Conservation (phyloP, 2,329 filamentous ascomycete genomes). For the Aphanocladium album region DNA sequence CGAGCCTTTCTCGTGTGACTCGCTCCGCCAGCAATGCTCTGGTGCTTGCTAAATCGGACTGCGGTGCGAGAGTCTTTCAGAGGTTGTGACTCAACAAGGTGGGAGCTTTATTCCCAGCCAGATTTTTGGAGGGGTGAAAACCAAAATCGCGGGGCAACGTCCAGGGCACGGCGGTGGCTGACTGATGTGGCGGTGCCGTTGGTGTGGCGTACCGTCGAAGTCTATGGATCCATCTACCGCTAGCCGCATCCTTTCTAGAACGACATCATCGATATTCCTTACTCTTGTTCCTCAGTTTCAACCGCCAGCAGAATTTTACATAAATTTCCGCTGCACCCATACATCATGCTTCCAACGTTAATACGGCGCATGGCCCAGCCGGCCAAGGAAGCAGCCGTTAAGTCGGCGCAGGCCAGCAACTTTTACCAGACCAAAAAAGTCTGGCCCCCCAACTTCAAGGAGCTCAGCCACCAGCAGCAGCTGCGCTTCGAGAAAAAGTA, state of each 20-base stretch:
- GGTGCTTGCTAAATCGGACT: background rate
- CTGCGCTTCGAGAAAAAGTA: constrained; percentile 75
- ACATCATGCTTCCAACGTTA: constrained; percentile 31
- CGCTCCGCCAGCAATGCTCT: constrained; percentile 5
- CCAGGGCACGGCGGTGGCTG: constrained; percentile 11
- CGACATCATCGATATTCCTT: constrained; percentile 5
- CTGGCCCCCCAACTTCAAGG: constrained; percentile 73
- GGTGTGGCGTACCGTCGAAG: background rate
- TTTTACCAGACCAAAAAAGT: constrained; percentile 63
- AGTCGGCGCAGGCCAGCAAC: constrained; percentile 39
- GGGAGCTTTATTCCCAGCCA: background rate
- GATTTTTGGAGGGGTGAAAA: constrained; percentile 15
- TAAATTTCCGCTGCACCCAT: background rate
- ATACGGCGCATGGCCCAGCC: constrained; percentile 30
- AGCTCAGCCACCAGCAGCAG: constrained; percentile 66
- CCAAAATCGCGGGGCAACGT: constrained; percentile 14
- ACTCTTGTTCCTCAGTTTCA: too few relatives aligned
- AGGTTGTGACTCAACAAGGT: constrained; percentile 11
- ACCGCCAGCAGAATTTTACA: background rate
- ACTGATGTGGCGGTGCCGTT: constrained; percentile 5
- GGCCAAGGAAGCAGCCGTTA: constrained; percentile 24
- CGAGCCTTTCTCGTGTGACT: background rate
- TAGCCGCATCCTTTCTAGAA: background rate
- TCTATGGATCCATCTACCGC: background rate
- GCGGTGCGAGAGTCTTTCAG: background rate